Percentiles rank a stretch among this genome's conserved stretches.
These are phyloP conservation scores for Ustilago cynodontis DNA, from an alignment of 1,284 basidiomycete genomes.

Conservation along the genomic window DNA sequence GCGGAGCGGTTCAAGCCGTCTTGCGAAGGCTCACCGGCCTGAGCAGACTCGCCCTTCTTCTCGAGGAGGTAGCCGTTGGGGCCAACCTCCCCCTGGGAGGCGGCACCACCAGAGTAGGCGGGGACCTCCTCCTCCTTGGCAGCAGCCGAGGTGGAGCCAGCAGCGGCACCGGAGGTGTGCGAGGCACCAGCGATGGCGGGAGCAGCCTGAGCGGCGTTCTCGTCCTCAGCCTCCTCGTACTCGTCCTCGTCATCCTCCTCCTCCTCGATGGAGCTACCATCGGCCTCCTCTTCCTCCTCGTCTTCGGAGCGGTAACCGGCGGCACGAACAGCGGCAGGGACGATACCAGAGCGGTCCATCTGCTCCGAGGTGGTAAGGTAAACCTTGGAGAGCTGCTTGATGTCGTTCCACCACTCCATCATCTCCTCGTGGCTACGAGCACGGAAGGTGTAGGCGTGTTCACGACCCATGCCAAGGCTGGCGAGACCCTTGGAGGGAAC, in stretches of 20 bases:
- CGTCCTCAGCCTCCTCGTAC: constrained; percentile 72
- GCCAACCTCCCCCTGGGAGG: constrained; percentile 70
- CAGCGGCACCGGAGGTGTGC: constrained; percentile 50
- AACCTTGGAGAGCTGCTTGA: constrained; percentile 93
- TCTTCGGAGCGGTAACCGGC: constrained; percentile 79
- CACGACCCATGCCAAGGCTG: constrained; percentile 73
- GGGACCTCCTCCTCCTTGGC: constrained; percentile 68
- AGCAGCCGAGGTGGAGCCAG: constrained; percentile 55
- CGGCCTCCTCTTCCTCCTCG: constrained; percentile 77
- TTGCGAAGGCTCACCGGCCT: constrained; percentile 60
- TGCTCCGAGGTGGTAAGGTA: constrained; percentile 95
- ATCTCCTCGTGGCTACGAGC: constrained; percentile 91
- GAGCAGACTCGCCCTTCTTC: constrained; percentile 61
- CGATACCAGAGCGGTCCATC: constrained; percentile 91
- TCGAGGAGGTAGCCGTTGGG: constrained; percentile 80
- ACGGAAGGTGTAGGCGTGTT: constrained; percentile 88
- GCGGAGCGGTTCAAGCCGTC: constrained; percentile 54
- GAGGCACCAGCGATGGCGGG: constrained; percentile 61
- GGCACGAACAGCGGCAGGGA: constrained; percentile 89
- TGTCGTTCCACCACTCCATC: constrained; percentile 99
- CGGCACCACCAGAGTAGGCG: constrained; percentile 65
- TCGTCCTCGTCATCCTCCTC: constrained; percentile 76
- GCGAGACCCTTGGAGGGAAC: constrained; percentile 74
- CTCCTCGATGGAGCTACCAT: constrained; percentile 81
- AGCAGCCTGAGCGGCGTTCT: constrained; percentile 50